Evolutionary conservation across 2,329 filamentous ascomycete species (phyloP).

Genomic region (Rugonectria rugulosa): DNA sequence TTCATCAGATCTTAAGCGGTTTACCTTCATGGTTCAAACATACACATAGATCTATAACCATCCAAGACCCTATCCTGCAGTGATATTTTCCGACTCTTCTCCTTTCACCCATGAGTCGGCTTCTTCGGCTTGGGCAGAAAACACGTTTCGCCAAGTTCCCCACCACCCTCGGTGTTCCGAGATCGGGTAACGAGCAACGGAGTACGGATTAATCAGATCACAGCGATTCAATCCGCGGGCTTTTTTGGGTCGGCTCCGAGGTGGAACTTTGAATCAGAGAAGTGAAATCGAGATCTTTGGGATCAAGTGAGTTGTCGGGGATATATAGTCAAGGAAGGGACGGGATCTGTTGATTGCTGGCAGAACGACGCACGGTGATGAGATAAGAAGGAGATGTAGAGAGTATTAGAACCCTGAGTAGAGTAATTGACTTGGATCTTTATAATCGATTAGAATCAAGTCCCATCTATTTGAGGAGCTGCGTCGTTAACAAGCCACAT

Average conservation of each 20-base stretch:
- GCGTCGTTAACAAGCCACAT: constrained; percentile 6
- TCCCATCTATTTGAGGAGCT: background rate
- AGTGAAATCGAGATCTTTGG: background rate
- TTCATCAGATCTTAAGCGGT: too few species aligned
- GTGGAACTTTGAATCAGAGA: background rate
- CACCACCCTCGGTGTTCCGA: constrained; percentile 20
- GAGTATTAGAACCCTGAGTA: too few species aligned
- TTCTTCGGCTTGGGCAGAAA: constrained; percentile 13
- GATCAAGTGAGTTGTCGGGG: background rate
- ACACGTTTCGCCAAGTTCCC: constrained; percentile 4
- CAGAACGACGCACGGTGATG: too few species aligned
- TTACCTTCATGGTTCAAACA: too few species aligned
- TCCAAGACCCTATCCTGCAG: too few species aligned
- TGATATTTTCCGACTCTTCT: background rate
- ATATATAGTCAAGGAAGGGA: background rate
- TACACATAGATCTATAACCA: too few species aligned
- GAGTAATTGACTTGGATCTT: too few species aligned
- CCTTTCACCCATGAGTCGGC: constrained; percentile 2
- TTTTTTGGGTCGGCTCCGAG: constrained; percentile 16
- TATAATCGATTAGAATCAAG: too few species aligned
- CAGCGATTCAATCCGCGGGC: background rate
- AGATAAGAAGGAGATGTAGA: too few species aligned
- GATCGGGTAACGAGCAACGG: background rate
- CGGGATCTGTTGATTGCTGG: too few species aligned
- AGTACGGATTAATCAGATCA: background rate